These are phyloP conservation scores for Polytrichum commune DNA, from an alignment of 225 moss, liverwort and hornwort species.

Conservation along the genomic window DNA sequence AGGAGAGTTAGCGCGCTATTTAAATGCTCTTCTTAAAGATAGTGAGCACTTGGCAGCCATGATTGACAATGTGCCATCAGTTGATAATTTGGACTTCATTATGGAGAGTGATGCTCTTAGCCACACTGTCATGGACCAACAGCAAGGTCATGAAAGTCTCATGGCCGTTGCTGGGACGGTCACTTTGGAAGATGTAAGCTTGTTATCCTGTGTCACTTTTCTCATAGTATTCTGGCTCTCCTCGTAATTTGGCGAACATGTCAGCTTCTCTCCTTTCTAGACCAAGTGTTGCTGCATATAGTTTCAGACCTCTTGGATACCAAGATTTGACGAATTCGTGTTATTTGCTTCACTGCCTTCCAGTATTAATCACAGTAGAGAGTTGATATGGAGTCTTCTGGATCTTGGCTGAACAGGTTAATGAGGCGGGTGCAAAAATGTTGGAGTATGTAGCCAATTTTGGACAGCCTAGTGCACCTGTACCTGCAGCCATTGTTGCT, in stretches of 20 bases:
- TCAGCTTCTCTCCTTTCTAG: constrained; percentile 5
- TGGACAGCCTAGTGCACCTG: constrained; percentile 73
- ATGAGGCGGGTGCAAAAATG: constrained; percentile 83
- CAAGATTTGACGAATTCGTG: neutral
- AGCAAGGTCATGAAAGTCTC: constrained; percentile 96
- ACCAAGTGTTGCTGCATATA: constrained; percentile 1
- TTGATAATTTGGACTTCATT: constrained; percentile 98
- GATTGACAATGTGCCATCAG: constrained; percentile 98
- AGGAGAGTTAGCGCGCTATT: constrained; percentile 94
- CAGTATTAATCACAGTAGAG: too few relatives aligned
- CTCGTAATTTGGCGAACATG: too few relatives aligned
- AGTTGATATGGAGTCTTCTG: neutral
- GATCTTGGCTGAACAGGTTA: constrained; percentile 56
- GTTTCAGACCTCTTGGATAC: neutral
- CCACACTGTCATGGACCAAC: constrained; percentile 99
- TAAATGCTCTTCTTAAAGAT: constrained; percentile 96
- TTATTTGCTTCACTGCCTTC: too few relatives aligned
- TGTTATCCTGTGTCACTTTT: neutral
- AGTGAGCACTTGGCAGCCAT: constrained; percentile 99
- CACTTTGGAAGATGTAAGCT: constrained; percentile 92
- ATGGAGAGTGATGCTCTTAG: constrained; percentile 99
- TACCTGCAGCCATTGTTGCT: constrained; percentile 94
- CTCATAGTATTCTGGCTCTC: too few relatives aligned
- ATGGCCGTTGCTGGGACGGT: constrained; percentile 89
- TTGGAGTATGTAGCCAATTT: constrained; percentile 84